Evolutionary conservation across 345 rosid genomes (phyloP).

Genomic region (Eucalyptus urophylla): DNA sequence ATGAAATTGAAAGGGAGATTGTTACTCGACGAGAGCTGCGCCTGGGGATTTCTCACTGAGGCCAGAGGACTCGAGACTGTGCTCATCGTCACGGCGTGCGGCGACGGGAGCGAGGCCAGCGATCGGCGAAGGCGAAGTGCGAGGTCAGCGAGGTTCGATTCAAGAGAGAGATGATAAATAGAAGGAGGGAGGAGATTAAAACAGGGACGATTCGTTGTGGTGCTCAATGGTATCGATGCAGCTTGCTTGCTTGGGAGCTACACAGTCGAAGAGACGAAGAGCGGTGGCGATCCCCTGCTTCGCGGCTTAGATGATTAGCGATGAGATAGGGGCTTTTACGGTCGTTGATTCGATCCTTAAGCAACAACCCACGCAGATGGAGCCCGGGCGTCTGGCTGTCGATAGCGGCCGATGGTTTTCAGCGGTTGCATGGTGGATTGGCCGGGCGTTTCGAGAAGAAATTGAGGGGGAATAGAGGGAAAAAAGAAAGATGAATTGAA

Average conservation of each 20-base stretch:
- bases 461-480: too few species aligned
- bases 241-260: background rate
- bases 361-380: background rate
- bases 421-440: background rate
- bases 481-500: background rate
- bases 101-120: background rate
- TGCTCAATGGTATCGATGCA: background rate
- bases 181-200: too few species aligned
- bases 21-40: background rate
- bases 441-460: background rate
- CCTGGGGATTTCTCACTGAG: background rate
- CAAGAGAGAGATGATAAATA: background rate
- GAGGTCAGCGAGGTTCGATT: too few species aligned
- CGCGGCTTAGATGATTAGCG: background rate
- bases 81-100: background rate
- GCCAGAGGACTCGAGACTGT: background rate
- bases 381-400: background rate
- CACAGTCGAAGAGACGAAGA: background rate
- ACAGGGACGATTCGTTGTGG: too few species aligned
- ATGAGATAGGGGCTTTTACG: background rate
- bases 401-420: background rate
- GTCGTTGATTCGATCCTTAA: background rate
- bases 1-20: background rate
- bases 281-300: background rate
- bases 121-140: fast-evolving